These are phyloP conservation scores for Ustilago lituana DNA, from an alignment of 1,284 basidiomycete genomes.

Conservation along the genomic window DNA sequence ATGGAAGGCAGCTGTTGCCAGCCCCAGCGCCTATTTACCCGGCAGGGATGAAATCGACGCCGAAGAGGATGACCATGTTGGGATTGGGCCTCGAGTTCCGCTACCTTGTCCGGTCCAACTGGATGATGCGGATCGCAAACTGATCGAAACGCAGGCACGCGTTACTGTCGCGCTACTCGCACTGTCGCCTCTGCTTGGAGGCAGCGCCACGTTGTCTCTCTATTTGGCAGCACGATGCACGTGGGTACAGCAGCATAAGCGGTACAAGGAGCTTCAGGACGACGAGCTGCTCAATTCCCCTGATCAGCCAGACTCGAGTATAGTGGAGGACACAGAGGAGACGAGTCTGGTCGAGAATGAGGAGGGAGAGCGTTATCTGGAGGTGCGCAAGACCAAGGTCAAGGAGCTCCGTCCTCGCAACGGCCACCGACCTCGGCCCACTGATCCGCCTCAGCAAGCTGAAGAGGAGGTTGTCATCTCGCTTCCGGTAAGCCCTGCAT, in stretches of 20 bases:
- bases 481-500: conserved; percentile 3
- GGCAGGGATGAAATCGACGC: not conserved
- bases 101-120: conserved; percentile 6
- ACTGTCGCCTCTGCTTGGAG: conserved; percentile 35
- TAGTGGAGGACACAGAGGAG: conserved; percentile 70
- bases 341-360: conserved; percentile 64
- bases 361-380: conserved; percentile 29
- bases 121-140: conserved; percentile 14
- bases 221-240: conserved; percentile 33
- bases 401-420: not conserved
- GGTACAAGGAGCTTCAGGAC: conserved; percentile 4
- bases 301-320: conserved; percentile 24
- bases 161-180: conserved; percentile 13
- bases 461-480: not conserved
- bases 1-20: conserved; percentile 28
- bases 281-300: conserved; percentile 4
- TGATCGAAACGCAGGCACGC: conserved; percentile 39
- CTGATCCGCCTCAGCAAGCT: not conserved
- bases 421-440: not conserved
- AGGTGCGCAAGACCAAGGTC: conserved; percentile 25
- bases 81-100: not conserved
- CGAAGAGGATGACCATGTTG: not conserved
- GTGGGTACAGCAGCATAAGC: conserved; percentile 27
- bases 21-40: conserved; percentile 13
- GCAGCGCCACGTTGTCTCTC: conserved; percentile 29